Evolutionary conservation across 2,329 filamentous ascomycete genomes (phyloP).

Genomic region (Podosphaera xanthii): DNA sequence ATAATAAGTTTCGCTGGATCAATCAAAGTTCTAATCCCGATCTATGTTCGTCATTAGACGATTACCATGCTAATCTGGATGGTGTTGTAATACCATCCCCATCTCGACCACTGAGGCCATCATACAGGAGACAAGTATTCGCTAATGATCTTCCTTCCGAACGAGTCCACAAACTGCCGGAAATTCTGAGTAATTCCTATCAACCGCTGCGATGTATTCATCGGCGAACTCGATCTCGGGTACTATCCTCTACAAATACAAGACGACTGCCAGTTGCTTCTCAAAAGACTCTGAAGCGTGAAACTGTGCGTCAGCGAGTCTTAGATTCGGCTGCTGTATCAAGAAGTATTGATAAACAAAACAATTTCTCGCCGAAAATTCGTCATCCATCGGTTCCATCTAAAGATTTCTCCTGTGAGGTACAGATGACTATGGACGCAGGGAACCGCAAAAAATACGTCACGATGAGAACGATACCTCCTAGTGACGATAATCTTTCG

Average conservation of each 20-base stretch:
- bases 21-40: constrained; percentile 53
- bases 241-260: neutral
- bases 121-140: constrained; percentile 50
- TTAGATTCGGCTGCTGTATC: neutral
- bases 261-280: neutral
- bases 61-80: constrained; percentile 43
- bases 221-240: constrained; percentile 24
- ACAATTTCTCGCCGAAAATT: neutral
- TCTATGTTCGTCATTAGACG: constrained; percentile 40
- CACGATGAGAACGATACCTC: constrained; percentile 8
- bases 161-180: constrained; percentile 17
- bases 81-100: constrained; percentile 25
- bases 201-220: constrained; percentile 7
- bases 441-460: neutral
- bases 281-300: neutral
- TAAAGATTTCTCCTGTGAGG: neutral
- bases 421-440: neutral
- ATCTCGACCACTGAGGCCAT: constrained; percentile 27
- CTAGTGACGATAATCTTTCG: constrained; percentile 33
- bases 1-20: constrained; percentile 50
- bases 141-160: constrained; percentile 42
- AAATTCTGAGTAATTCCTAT: constrained; percentile 15
- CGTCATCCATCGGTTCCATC: neutral
- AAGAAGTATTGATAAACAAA: neutral
- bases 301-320: neutral